Base-by-base conservation (phyloP, 176 grass and related monocot genomes). In the Miscanthus lutarioriparius region DNA sequence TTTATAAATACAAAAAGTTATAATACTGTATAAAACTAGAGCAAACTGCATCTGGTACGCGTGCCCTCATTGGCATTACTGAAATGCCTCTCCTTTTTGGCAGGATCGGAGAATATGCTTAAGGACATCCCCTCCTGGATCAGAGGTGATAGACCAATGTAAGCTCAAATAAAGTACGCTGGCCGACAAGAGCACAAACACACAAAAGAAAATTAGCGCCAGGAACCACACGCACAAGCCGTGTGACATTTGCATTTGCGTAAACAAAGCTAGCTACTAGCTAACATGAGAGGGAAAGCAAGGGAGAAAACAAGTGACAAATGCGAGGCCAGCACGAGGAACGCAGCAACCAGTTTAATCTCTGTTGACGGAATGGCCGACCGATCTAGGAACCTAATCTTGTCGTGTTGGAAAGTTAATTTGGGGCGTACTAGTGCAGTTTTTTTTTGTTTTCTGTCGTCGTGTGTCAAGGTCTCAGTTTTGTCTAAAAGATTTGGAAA, bases 81-180 rank as follows among this genome's bases (percentile, higher is more conserved):
- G 66, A 78, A 56, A 56, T 30, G 19, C 2, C 1, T 25, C n/a
- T n/a, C n/a, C 7, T 28, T 56, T 82, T 64, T 70, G 30, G 62
- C 66, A 12, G 23, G 36, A 8, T 45, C 74, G 38, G 75, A 59
- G 88, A 90, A 90, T 90, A 90, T 90, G 88, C 88, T 26, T 28
- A 49, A 84, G 74, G 54, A 77, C 40, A 77, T 77, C 66, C 74
- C 36, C 10, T 70, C 70, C 43, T 28, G 43, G 64, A 86, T 82
- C 27, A 44, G 23, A 70, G 36, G 72, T 39, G 35, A 56, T 54
- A 64, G 63, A 39, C 71, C 19, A 44, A 67, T 48, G 47, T 48
- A 14, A 48, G 47, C 15, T 48, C 47, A 48, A 48, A 48, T 48
- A 48, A 45, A 28, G 7, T 15, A 47, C 41, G 26, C 39, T 69